Conservation (phyloP, 1,139 yeast genomes). For the Yamadazyma atlantica region DNA sequence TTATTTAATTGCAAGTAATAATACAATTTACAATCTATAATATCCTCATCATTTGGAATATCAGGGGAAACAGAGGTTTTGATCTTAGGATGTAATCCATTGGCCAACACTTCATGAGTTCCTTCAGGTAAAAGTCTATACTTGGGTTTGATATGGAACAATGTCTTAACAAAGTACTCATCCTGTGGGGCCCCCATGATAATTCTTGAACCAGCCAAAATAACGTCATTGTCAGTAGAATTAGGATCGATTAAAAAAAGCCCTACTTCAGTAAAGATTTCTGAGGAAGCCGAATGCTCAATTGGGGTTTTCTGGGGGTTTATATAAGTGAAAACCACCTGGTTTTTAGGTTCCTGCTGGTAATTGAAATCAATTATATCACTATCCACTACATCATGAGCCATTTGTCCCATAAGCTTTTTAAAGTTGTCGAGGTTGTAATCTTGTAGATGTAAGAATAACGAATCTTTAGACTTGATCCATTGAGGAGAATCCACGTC, state of each 20-base stretch:
- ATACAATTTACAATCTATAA: slow-evolving; percentile 31
- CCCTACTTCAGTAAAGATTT: slow-evolving; percentile 32
- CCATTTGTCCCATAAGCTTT: slow-evolving; percentile 6
- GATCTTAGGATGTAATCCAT: slow-evolving; percentile 42
- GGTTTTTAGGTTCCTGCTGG: slow-evolving; percentile 4
- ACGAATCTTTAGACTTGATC: slow-evolving; percentile 22
- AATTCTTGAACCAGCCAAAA: slow-evolving; percentile 36
- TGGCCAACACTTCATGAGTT: slow-evolving; percentile 17
- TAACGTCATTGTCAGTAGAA: slow-evolving; percentile 31
- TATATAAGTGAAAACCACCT: slow-evolving; percentile 16
- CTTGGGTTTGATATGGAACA: slow-evolving; percentile 46
- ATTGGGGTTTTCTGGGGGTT: slow-evolving; percentile 11
- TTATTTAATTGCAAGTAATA: slow-evolving; percentile 33
- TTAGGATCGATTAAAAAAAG: slow-evolving; percentile 32
- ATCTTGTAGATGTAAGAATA: slow-evolving; percentile 17
- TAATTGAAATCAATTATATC: slow-evolving; percentile 18
- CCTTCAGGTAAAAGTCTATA: slow-evolving; percentile 23
- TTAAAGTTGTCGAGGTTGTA: slow-evolving; percentile 4
- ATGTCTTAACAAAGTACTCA: slow-evolving; percentile 30
- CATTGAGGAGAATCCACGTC: slow-evolving; percentile 17
- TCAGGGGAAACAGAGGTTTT: too few species aligned
- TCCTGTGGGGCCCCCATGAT: slow-evolving; percentile 17
- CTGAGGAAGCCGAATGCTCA: slow-evolving; percentile 5
- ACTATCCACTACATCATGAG: slow-evolving; percentile 6
- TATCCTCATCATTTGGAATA: slow-evolving; percentile 26